phyloP scores from a whole-genome alignment of 1,284 basidiomycete species.

The Trichosporon ovoides region DNA sequence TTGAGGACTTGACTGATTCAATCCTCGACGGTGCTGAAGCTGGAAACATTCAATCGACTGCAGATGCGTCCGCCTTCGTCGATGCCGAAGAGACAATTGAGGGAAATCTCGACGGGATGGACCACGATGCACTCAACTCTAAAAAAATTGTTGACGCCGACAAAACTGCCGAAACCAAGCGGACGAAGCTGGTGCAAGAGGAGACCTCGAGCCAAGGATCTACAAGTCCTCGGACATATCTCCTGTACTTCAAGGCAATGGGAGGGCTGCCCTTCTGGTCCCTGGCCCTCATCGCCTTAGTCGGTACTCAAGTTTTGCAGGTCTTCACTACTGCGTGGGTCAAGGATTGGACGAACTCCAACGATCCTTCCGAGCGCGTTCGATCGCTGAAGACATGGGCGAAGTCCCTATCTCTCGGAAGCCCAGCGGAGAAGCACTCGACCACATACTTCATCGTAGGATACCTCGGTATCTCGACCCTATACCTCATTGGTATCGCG shows the following conservation, averaged over 20 bases:
- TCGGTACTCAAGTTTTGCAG: constrained; percentile 43
- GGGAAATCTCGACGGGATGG: constrained; percentile 55
- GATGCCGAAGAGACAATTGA: constrained; percentile 27
- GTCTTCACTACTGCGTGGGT: constrained; percentile 46
- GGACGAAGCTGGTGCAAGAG: constrained; percentile 43
- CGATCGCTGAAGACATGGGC: background rate
- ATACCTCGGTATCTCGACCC: constrained; percentile 37
- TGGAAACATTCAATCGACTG: background rate
- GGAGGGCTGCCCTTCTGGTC: constrained; percentile 41
- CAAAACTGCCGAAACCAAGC: constrained; percentile 26
- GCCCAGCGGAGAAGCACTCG: constrained; percentile 9
- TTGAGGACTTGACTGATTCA: constrained; percentile 11
- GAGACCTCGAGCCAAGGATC: constrained; percentile 38
- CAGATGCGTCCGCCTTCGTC: background rate
- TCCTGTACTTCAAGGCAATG: constrained; percentile 41
- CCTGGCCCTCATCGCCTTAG: constrained; percentile 31
- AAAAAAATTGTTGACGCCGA: constrained; percentile 34
- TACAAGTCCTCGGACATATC: constrained; percentile 35
- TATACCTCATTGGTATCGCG: constrained; percentile 40
- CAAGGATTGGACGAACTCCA: constrained; percentile 43
- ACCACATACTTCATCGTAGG: constrained; percentile 40
- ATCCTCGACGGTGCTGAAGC: background rate
- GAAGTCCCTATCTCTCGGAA: background rate
- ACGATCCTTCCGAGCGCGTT: background rate
- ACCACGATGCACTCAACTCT: constrained; percentile 58